Evolutionary conservation across 108 stramenopile species (phyloP), one percentile per base, ranked within the genome.

Genomic region (Skeletonema grethae): DNA sequence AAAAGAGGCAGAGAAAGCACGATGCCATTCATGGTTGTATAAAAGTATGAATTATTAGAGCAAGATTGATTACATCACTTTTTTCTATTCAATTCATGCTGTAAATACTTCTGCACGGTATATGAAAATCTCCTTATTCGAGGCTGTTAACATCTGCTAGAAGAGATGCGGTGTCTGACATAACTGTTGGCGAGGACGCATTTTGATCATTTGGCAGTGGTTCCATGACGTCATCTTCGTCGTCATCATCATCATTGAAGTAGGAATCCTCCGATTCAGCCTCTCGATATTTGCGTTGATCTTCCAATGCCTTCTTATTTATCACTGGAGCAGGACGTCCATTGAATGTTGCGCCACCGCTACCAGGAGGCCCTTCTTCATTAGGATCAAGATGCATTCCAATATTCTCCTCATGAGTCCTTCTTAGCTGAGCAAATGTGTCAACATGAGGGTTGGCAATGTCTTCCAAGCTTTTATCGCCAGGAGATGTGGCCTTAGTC

Each of bases 261-360:
- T 92, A 95, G 10, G 90, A 88, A 67, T 95, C 91, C 57, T 93
- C 92, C 29, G 88, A 84, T 35, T 93, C 90, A 1, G 70, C 75
- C 64, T 90, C 84, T 35, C 84, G 91, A 66, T 91, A 95, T 81
- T 91, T 93, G 3, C 94, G 86, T 75, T 68, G 89, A 61, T 90
- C 89, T 73, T 88, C 89, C 30, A 86, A 59, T 31, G 89, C 89
- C 70, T 84, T 88, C 48, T 86, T 75, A 74, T 83, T 86, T 61
- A 87, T 59, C 22, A 61, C 35, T n/a, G 13, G 20, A 55, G 39
- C 1, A 61, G 57, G 57, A 45, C 39, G 48, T 55, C 71, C 79
- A 28, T 6, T 50, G 28, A 69, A 20, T 45, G 7, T 69, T 25
- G 12, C 16, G 18, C 63, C 41, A 24, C 62, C 43, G 24, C 13